Base-by-base conservation (phyloP, 2,329 filamentous ascomycete genomes). In the Periglandula ipomoeae region DNA sequence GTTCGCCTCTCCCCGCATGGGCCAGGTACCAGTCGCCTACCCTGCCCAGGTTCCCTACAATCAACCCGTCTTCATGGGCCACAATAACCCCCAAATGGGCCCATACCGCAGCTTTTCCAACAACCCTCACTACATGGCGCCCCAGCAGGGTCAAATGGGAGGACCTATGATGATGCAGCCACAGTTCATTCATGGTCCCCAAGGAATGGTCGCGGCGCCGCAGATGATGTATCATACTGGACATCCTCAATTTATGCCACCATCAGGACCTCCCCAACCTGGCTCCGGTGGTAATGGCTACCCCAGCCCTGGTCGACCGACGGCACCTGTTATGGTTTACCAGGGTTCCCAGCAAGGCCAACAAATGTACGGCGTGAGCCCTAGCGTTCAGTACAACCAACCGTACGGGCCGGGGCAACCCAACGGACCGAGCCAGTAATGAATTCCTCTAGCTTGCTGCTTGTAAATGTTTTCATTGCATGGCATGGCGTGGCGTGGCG, bases 341-440 rank as follows among this genome's bases (percentile, higher is more conserved):
- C 89, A 95, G 69, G 88, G 88, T 48, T 96, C 90, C 24, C 91
- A 96, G 61, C 90, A 95, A 65, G 89, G 90, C 37, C 89, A 94
- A 62, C 81, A 71, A 59, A 80, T 73, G 69, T 90, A 78, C 72
- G 85, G 79, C 54, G 87, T 90, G 83, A 86, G 83, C 59, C 84
- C 84, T 39, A 82, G 75, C 47, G 76, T 84, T 66, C 84, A 84
- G 61, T 87, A 85, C 61, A 85, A 82, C 59, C 86, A 89, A 62
- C 85, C 85, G 47, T 89, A 85, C 65, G 73, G 75, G 51, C 79
- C 81, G 27, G 85, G 85, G 56, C 85, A 86, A 56, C 78, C 79
- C 42, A 65, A 58, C 55, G 81, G 77, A 58, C 84, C 86, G 65
- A 85, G 85, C 87, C 81, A 78, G 85, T 84, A 56, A 59, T 45